Base-by-base conservation (phyloP, 2,329 filamentous ascomycete genomes). In the Sodiomyces alkalinus region DNA sequence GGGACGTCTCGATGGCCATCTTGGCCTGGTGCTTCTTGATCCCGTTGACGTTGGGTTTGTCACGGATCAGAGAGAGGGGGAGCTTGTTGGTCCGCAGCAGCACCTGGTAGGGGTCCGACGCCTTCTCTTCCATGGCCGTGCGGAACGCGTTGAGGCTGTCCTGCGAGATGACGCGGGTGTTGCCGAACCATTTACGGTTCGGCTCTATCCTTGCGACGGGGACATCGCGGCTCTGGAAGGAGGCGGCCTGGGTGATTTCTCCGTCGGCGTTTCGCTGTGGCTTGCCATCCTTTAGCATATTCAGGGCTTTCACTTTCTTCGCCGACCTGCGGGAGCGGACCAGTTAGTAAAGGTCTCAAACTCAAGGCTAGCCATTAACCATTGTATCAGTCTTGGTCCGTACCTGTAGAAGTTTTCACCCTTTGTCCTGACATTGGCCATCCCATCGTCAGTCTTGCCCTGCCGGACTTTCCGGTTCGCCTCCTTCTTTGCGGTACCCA, bases 391-490 rank as follows among this genome's bases (percentile, higher is more conserved):
- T n/a, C n/a, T n/a, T n/a, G 3, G 4, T 25, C 8, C 64, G 40
- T 60, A 78, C 67, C 81, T 74, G 63, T 96, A 96, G 62, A 96
- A 98, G 64, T 96, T 96, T 66, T 96, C 87, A 58, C 90, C 90
- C 62, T 98, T 98, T 44, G 74, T 66, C 46, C 77, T 82, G 48
- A 96, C 81, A 60, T 96, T 96, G 45, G 60, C 74, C 72, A 93
- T 83, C 52, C 83, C 83, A 72, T 90, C 79, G 41, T 71, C 70
- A 27, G 69, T 70, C 60, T 86, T 87, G 42, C 82, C 83, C 68
- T 94, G 75, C 53, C 85, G 80, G 61, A 68, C 68, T 52, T 80
- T 79, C 58, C 87, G 76, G 52, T 62, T 69, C 39, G 74, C 74
- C 59, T 96, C 87, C 58, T 94, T 94, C 68, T 96, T 96, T 46